Conservation (phyloP, 2,329 filamentous ascomycete species). For the Coniochaeta prunicola region DNA sequence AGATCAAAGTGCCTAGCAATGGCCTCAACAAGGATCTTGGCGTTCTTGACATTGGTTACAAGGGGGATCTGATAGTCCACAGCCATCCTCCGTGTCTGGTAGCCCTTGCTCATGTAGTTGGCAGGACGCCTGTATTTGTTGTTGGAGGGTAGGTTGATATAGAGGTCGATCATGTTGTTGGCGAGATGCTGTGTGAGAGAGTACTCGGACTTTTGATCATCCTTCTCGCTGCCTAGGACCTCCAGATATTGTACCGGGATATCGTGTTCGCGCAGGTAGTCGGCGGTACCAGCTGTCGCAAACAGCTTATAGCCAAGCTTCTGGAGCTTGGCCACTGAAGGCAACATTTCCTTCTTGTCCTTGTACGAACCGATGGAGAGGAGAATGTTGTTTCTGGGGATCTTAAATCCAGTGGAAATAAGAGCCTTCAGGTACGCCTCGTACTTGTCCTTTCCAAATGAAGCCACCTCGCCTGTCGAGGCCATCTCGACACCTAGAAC, state of each 20-base stretch:
- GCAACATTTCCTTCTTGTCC: conserved; percentile 96
- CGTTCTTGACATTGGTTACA: conserved; percentile 98
- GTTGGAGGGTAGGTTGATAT: conserved; percentile 98
- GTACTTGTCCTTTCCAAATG: conserved; percentile 91
- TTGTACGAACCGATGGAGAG: conserved; percentile 96
- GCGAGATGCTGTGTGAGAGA: conserved; percentile 93
- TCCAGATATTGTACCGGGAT: conserved; percentile 92
- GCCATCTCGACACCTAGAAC: conserved; percentile 99
- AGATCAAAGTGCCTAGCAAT: conserved; percentile 85
- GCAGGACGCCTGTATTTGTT: conserved; percentile 95
- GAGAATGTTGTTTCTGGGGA: conserved; percentile 91
- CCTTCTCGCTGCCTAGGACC: conserved; percentile 68
- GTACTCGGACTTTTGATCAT: conserved; percentile 90
- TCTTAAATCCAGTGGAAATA: conserved; percentile 90
- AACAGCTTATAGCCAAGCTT: conserved; percentile 92
- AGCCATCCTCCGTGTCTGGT: conserved; percentile 93
- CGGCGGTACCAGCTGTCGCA: conserved; percentile 90
- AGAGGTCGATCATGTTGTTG: conserved; percentile 96
- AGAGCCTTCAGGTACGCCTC: conserved; percentile 97
- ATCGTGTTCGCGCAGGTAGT: conserved; percentile 90
- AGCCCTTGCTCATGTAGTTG: conserved; percentile 98
- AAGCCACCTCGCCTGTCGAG: conserved; percentile 95
- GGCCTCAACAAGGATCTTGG: conserved; percentile 93
- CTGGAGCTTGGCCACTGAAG: conserved; percentile 82
- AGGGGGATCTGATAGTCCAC: conserved; percentile 95